phyloP scores from a whole-genome alignment of 1,284 basidiomycete genomes.

The Pulveroboletus sp. region DNA sequence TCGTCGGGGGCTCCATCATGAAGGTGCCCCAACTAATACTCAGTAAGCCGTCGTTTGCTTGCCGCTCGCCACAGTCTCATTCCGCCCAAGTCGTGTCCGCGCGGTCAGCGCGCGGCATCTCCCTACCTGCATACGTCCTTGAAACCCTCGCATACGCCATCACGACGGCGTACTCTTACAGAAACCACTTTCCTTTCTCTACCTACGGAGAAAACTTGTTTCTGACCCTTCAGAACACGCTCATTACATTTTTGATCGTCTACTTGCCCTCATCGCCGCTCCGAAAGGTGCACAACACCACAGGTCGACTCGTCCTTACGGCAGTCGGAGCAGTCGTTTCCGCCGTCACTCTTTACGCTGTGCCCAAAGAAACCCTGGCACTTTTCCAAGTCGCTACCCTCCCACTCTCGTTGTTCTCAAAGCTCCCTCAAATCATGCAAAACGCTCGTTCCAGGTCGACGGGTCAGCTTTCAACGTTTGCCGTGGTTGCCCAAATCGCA shows the following conservation, averaged over 20 bases:
- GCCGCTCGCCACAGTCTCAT: constrained; percentile 10
- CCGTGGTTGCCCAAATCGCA: constrained; percentile 78
- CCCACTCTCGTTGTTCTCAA: constrained; percentile 81
- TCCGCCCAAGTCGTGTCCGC: constrained; percentile 52
- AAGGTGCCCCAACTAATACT: constrained; percentile 89
- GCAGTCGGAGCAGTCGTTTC: constrained; percentile 43
- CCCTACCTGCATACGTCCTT: constrained; percentile 76
- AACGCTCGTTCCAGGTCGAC: constrained; percentile 77
- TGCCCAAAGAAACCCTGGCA: constrained; percentile 57
- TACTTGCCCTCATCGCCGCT: constrained; percentile 47
- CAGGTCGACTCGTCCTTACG: constrained; percentile 41
- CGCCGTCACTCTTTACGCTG: constrained; percentile 48
- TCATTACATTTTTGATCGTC: constrained; percentile 83
- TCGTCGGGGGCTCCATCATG: constrained; percentile 91
- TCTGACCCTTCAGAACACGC: constrained; percentile 80
- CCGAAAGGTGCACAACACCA: constrained; percentile 32
- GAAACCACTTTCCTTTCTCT: constrained; percentile 87
- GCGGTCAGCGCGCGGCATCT: constrained; percentile 81
- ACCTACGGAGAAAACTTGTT: constrained; percentile 95
- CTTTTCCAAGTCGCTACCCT: constrained; percentile 78
- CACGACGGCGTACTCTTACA: constrained; percentile 82
- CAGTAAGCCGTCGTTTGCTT: constrained; percentile 49
- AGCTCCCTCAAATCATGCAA: constrained; percentile 84
- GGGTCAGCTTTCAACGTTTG: constrained; percentile 88
- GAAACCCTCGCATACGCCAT: constrained; percentile 89